Percentiles rank a stretch among this genome's conserved stretches.
phyloP scores from a whole-genome alignment of 1,284 basidiomycete species.

The Tilletia walkeri region DNA sequence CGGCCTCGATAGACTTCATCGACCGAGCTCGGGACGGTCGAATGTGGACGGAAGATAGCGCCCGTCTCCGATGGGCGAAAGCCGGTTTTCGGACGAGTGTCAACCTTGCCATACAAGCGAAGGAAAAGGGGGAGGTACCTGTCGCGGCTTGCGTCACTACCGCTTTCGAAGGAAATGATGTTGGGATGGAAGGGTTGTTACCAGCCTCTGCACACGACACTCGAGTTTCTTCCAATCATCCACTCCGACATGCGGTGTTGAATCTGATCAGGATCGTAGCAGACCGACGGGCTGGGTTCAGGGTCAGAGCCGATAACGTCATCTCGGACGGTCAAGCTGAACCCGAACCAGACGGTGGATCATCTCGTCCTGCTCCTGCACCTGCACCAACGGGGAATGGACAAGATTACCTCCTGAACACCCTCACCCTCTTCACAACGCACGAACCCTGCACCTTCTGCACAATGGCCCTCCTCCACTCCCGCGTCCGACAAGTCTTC shows the following conservation, averaged over 20 bases:
- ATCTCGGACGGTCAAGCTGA: constrained; percentile 14
- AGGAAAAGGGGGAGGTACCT: constrained; percentile 21
- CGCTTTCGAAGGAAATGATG: constrained; percentile 21
- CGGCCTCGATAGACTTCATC: constrained; percentile 24
- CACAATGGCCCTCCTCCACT: constrained; percentile 52
- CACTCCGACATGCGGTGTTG: constrained; percentile 47
- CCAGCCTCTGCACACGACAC: constrained; percentile 35
- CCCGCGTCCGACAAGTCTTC: constrained; percentile 41
- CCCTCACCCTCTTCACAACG: constrained; percentile 43
- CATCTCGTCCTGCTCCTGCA: not conserved
- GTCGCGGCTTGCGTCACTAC: constrained; percentile 39
- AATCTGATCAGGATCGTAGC: constrained; percentile 39
- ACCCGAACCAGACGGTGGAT: not conserved
- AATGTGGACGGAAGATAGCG: constrained; percentile 25
- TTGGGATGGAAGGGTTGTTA: constrained; percentile 7
- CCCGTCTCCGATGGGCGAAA: constrained; percentile 18
- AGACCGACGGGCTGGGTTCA: constrained; percentile 20
- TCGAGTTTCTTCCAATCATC: constrained; percentile 35
- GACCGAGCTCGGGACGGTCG: constrained; percentile 35
- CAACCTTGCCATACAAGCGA: constrained; percentile 27
- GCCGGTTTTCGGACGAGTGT: constrained; percentile 26
- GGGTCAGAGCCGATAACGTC: not conserved
- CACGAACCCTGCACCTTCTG: constrained; percentile 54
- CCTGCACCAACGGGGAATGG: constrained; percentile 33
- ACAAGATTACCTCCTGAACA: constrained; percentile 50